A percentile compares a stretch with the other conserved stretches of the same genome.
Evolutionary conservation across 805 yeast species (phyloP).

Genomic region (Lachancea quebecensis): DNA sequence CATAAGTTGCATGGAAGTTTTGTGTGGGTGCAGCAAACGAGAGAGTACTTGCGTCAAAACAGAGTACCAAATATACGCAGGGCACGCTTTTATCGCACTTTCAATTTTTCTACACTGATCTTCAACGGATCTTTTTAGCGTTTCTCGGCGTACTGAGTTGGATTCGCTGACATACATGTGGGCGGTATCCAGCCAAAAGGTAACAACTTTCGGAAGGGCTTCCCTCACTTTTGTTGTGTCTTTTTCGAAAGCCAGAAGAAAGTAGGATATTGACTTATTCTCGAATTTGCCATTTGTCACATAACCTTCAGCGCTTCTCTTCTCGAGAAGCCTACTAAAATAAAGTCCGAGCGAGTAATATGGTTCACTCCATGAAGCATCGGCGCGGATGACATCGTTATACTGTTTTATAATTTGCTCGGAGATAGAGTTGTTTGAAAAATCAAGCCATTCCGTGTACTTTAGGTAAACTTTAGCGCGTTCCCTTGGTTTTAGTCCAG

Average conservation of each 20-base stretch:
- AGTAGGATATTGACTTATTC: constrained; percentile 25
- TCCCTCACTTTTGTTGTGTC: constrained; percentile 64
- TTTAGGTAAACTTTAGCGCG: constrained; percentile 50
- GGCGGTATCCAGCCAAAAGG: constrained; percentile 80
- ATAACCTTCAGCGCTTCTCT: constrained; percentile 41
- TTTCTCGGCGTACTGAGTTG: constrained; percentile 23
- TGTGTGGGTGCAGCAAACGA: constrained; percentile 59
- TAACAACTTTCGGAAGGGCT: constrained; percentile 81
- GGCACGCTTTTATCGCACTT: constrained; percentile 38
- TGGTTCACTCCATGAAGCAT: constrained; percentile 66
- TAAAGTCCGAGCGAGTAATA: constrained; percentile 75
- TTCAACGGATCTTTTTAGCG: constrained; percentile 33
- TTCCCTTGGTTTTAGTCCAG: constrained; percentile 20
- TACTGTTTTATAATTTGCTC: constrained; percentile 67
- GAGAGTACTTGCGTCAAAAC: constrained; percentile 84
- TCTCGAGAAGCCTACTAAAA: constrained; percentile 68
- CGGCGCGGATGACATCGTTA: constrained; percentile 46
- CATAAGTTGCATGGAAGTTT: constrained; percentile 48
- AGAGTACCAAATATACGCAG: constrained; percentile 65
- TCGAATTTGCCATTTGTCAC: constrained; percentile 26
- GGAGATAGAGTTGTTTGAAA: constrained; percentile 76
- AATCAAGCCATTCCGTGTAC: constrained; percentile 84
- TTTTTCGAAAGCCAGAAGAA: constrained; percentile 27
- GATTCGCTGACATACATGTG: constrained; percentile 14
- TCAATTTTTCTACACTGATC: constrained; percentile 45